Conservation (phyloP, 805 yeast species). For the Pichia membranifaciens region DNA sequence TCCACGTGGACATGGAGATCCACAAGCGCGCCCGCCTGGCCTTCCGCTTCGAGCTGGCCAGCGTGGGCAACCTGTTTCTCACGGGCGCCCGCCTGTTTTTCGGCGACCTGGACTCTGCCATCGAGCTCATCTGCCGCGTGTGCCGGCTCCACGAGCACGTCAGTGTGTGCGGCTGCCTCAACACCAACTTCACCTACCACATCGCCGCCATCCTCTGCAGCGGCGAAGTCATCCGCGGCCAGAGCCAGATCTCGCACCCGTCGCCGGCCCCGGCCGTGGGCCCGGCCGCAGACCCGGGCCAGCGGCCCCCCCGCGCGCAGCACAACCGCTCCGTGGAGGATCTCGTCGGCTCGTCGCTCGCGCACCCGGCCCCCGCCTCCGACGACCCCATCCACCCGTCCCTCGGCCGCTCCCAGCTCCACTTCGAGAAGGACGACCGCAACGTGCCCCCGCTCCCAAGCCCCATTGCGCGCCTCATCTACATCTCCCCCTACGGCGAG, state of each 20-base stretch:
- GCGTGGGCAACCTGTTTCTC: conserved; percentile 77
- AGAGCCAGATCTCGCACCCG: conserved; percentile 92
- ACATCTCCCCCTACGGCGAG: conserved; percentile 82
- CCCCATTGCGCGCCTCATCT: conserved; percentile 67
- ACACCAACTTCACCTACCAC: conserved; percentile 80
- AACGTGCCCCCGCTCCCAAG: conserved; percentile 59
- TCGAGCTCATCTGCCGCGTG: conserved; percentile 66
- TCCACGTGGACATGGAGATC: conserved; percentile 73
- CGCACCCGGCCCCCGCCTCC: too few relatives aligned
- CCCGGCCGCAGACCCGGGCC: too few relatives aligned
- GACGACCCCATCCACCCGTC: conserved; percentile 27
- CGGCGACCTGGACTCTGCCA: conserved; percentile 80
- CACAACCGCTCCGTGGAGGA: too few relatives aligned
- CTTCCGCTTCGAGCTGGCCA: conserved; percentile 72
- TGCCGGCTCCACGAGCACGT: conserved; percentile 48
- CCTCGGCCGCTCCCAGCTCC: conserved; percentile 1
- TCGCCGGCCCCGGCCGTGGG: background rate
- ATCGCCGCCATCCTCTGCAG: conserved; percentile 69
- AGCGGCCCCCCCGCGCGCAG: too few relatives aligned
- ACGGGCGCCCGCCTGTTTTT: conserved; percentile 78
- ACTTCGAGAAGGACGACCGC: conserved; percentile 37
- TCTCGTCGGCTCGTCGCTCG: too few relatives aligned
- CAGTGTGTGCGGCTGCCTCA: conserved; percentile 72
- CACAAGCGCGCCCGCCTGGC: conserved; percentile 60
- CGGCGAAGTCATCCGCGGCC: conserved; percentile 79